Conservation (phyloP, 768 basidiomycete genomes). For the Arthromyces matolae region DNA sequence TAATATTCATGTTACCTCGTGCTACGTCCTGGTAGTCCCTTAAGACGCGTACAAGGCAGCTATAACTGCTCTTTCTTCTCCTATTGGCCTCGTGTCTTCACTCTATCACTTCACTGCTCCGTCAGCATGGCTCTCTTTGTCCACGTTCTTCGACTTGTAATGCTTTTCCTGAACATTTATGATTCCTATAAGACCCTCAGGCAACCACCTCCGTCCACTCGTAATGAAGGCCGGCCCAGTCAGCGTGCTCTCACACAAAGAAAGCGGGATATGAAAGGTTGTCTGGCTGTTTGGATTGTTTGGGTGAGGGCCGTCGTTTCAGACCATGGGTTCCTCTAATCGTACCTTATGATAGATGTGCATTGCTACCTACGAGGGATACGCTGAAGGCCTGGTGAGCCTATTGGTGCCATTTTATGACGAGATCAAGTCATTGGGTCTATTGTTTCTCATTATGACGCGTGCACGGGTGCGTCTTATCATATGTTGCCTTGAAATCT, state of each 20-base stretch:
- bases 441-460: constrained; percentile 73
- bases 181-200: constrained; percentile 85
- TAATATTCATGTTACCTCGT: constrained; percentile 13
- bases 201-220: constrained; percentile 49
- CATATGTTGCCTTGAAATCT: constrained; percentile 20
- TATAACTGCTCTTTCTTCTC: neutral
- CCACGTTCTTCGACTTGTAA: constrained; percentile 60
- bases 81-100: neutral
- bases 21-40: constrained; percentile 2
- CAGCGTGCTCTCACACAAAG: constrained; percentile 65
- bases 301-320: constrained; percentile 52
- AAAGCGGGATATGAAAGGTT: constrained; percentile 84
- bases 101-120: constrained; percentile 4
- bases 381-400: constrained; percentile 59
- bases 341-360: constrained; percentile 52
- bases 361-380: constrained; percentile 63
- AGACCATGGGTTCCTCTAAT: constrained; percentile 8
- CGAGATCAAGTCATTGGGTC: constrained; percentile 70
- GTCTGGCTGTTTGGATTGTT: constrained; percentile 79
- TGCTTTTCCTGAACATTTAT: constrained; percentile 77
- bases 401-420: constrained; percentile 82
- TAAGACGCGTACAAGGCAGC: constrained; percentile 13
- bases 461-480: constrained; percentile 52
- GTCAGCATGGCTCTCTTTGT: constrained; percentile 63
- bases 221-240: constrained; percentile 60